Percentiles rank a stretch among this genome's conserved stretches.
Conservation (phyloP, 306 rosid species). For the Oemleria cerasiformis region DNA sequence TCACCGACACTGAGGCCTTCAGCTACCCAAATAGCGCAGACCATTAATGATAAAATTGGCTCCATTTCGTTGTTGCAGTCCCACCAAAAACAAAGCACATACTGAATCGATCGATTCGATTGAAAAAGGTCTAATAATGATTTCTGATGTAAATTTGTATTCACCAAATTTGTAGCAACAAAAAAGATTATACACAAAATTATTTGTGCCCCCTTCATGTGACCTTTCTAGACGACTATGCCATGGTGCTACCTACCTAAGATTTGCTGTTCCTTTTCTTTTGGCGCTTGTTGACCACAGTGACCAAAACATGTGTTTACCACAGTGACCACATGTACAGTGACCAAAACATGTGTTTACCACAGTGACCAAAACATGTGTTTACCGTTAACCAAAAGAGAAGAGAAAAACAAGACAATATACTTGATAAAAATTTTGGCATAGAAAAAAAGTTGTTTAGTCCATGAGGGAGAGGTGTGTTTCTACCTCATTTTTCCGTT, state of each 20-base stretch:
- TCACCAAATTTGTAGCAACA: background rate
- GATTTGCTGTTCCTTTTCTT: background rate
- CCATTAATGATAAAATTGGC: slow-evolving; percentile 13
- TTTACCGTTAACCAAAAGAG: too few species aligned
- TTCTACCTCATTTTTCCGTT: too few species aligned
- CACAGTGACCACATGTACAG: too few species aligned
- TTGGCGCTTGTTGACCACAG: background rate
- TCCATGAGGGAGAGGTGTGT: too few species aligned
- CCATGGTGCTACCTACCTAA: too few species aligned
- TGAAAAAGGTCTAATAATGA: background rate
- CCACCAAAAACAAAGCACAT: background rate
- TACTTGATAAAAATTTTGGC: too few species aligned
- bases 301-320: too few species aligned
- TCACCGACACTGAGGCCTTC: slow-evolving; percentile 42
- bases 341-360: background rate
- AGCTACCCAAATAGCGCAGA: slow-evolving; percentile 23
- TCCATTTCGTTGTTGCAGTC: background rate
- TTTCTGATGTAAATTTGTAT: background rate
- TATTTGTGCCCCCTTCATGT: background rate
- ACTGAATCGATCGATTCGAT: background rate
- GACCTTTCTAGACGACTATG: background rate
- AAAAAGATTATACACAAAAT: background rate
- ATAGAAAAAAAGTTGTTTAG: too few species aligned
- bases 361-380: too few species aligned
- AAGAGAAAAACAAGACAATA: too few species aligned